phyloP scores from a whole-genome alignment of 2,329 filamentous ascomycete genomes.

The Zalaria obscura region DNA sequence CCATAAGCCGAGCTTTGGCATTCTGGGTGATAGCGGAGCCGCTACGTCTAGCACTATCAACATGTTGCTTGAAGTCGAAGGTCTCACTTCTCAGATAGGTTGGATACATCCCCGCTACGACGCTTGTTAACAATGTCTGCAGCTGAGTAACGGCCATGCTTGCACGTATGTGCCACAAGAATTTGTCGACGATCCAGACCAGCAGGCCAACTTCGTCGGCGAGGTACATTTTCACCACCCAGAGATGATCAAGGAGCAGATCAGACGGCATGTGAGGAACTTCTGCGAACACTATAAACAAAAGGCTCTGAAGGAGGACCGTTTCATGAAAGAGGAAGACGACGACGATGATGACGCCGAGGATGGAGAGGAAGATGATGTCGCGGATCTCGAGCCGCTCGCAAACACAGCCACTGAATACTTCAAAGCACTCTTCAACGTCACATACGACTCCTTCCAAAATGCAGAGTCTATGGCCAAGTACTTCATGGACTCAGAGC shows the following conservation, averaged over 20 bases:
- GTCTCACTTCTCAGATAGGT: background rate
- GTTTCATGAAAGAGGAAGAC: background rate
- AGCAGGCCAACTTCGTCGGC: background rate
- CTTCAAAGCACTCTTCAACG: too few relatives aligned
- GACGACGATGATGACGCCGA: background rate
- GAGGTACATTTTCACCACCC: background rate
- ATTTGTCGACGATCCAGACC: background rate
- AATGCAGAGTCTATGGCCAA: too few relatives aligned
- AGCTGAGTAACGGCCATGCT: background rate
- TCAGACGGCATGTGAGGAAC: background rate
- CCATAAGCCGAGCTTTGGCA: background rate
- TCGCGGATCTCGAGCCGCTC: background rate
- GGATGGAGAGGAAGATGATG: background rate
- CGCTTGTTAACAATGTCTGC: background rate
- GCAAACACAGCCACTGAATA: too few relatives aligned
- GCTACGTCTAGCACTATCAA: constrained; percentile 1
- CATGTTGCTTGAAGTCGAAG: background rate
- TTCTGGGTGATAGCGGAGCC: background rate
- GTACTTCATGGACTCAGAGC: too few relatives aligned
- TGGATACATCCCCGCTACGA: background rate
- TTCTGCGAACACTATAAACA: background rate
- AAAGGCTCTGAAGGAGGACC: background rate
- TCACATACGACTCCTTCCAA: too few relatives aligned
- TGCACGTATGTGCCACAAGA: background rate
- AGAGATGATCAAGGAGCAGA: background rate